A percentile compares a stretch with the other conserved stretches of the same genome.
Evolutionary conservation across 768 basidiomycete species (phyloP).

Genomic region (Russula vinacea): DNA sequence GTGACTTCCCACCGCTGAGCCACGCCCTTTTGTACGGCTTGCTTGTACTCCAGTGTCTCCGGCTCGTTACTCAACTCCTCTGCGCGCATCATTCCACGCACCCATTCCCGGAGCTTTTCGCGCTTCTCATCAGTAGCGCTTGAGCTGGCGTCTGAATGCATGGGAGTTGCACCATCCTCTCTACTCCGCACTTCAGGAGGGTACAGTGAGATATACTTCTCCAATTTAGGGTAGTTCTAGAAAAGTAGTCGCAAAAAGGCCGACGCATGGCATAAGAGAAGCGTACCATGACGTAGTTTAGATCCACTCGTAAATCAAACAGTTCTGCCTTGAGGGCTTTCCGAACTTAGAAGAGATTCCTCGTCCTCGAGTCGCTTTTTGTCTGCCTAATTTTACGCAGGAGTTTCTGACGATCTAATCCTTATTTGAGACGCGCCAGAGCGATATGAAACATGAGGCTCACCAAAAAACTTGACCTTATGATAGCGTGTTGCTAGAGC

Average conservation of each 20-base stretch:
- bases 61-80: constrained; percentile 61
- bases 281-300: constrained; percentile 83
- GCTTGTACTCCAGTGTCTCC: constrained; percentile 41
- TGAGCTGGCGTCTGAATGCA: constrained; percentile 9
- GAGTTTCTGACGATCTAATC: constrained; percentile 81
- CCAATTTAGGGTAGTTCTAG: constrained; percentile 78
- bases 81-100: constrained; percentile 55
- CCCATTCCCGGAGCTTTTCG: constrained; percentile 56
- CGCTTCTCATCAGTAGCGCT: constrained; percentile 48
- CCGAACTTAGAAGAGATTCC: constrained; percentile 39
- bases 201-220: constrained; percentile 89
- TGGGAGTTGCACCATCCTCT: constrained; percentile 20
- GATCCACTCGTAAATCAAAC: constrained; percentile 69
- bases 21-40: not conserved
- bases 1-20: not conserved
- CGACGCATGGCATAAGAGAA: constrained; percentile 20
- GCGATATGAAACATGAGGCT: constrained; percentile 26
- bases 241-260: not conserved
- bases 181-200: constrained; percentile 58
- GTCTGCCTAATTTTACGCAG: constrained; percentile 68
- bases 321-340: constrained; percentile 48
- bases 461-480: constrained; percentile 93
- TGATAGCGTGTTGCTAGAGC: constrained; percentile 77
- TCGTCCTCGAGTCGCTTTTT: constrained; percentile 50
- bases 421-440: not conserved